Base-by-base conservation (phyloP, 208 protist species). In the Crithidia bombi region DNA sequence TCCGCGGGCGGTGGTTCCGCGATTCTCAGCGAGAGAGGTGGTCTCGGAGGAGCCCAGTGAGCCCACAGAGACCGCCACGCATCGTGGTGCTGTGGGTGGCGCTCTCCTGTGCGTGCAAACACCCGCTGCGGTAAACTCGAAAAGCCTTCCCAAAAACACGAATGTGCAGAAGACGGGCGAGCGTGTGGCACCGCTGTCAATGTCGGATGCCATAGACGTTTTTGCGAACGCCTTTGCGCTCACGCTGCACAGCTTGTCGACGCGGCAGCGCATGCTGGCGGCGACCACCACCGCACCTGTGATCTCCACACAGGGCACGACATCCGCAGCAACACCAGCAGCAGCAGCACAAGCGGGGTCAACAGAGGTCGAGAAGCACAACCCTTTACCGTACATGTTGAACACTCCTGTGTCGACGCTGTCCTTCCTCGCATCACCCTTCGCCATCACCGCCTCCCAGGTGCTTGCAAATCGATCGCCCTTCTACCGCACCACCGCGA, bases 191-290 rank as follows among this genome's bases (percentile, higher is more conserved):
- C 58, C 26, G 39, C 36, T 73, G 38, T 46, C 65, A 14, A 7
- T 36, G 19, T 28, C 55, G 4, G 61, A 65, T 26, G 51, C 71
- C 17, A 35, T 70, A n/a, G 46, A 38, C 11, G 15, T 64, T 1
- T 76, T 82, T 25, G 77, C 77, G 3, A 38, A 74, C 17, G 39
- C 52, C 10, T 82, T 82, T 39, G 69, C 61, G 19, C 32, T 71
- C 28, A 82, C 77, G 3, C 59, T 77, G 51, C 71, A 82, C 49
- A 39, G 21, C 6, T 44, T 63, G 28, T 21, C 44, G 21, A 59
- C 33, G 38, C 55, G 39, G 25, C 61, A 47, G 43, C 71, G 64
- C 38, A 26, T 38, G 32, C 55, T 66, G 21, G 44, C 46, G 25
- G 61, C 36, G 28, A 28, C 38, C 23, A 47, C 67, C 28, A 51